A percentile compares a stretch with the other conserved stretches of the same genome.
These are phyloP conservation scores for Mucor velutinosus DNA, from an alignment of 371 early-diverging fungal genomes.

Conservation along the genomic window DNA sequence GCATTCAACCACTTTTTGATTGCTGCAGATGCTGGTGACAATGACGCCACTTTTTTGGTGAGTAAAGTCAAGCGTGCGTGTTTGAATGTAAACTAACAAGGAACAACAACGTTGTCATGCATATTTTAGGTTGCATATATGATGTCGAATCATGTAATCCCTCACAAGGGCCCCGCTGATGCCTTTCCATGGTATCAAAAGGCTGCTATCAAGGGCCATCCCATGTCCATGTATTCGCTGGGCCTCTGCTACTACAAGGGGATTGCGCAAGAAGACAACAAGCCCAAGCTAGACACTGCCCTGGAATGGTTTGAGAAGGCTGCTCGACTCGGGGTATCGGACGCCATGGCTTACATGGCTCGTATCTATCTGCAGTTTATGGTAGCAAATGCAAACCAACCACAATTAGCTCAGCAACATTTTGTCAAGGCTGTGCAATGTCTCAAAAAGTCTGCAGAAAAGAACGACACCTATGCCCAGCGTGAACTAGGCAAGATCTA, in stretches of 20 bases:
- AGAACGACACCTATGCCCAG: slow-evolving; percentile 62
- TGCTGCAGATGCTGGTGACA: slow-evolving; percentile 42
- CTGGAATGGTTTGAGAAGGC: slow-evolving; percentile 51
- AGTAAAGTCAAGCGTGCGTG: not conserved
- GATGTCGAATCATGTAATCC: slow-evolving; percentile 57
- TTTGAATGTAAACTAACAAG: not conserved
- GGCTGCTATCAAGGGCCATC: slow-evolving; percentile 54
- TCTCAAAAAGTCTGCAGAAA: slow-evolving; percentile 48
- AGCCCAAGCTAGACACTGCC: slow-evolving; percentile 37
- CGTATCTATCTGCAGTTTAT: slow-evolving; percentile 37
- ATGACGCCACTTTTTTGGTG: slow-evolving; percentile 48
- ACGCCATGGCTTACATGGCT: slow-evolving; percentile 48
- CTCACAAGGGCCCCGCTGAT: slow-evolving; percentile 40
- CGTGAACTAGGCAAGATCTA: slow-evolving; percentile 88
- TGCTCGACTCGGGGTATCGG: slow-evolving; percentile 41
- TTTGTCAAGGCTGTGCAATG: slow-evolving; percentile 43
- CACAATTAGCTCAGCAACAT: slow-evolving; percentile 24
- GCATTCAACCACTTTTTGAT: slow-evolving; percentile 42
- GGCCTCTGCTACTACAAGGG: slow-evolving; percentile 57
- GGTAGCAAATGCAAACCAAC: not conserved
- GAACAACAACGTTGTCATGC: slow-evolving; percentile 18
- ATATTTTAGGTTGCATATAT: slow-evolving; percentile 45
- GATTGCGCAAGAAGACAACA: slow-evolving; percentile 22
- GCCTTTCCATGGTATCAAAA: slow-evolving; percentile 63
- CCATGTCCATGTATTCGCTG: slow-evolving; percentile 43